A percentile compares a stretch with the other conserved stretches of the same genome.
phyloP scores from a whole-genome alignment of 495 filamentous ascomycete species.

The Penicillium nucicola region DNA sequence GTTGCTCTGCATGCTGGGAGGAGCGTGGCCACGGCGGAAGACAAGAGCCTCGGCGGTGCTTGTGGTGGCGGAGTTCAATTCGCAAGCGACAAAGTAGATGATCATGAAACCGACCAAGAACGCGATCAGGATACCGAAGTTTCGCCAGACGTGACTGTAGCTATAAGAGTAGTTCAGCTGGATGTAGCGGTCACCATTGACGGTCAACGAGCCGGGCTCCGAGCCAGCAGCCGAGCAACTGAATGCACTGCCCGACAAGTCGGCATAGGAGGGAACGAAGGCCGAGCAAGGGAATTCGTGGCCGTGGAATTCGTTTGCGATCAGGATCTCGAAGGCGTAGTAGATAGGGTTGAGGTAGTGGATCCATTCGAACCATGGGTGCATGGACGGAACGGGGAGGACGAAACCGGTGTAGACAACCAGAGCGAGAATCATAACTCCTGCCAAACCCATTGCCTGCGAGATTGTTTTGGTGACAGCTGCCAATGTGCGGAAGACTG shows the following conservation, averaged over 20 bases:
- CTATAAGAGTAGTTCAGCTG: conserved; percentile 49
- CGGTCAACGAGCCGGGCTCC: conserved; percentile 38
- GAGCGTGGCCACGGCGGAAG: conserved; percentile 32
- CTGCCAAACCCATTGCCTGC: conserved; percentile 44
- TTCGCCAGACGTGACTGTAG: conserved; percentile 59
- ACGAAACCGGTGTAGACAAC: conserved; percentile 46
- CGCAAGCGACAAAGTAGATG: conserved; percentile 41
- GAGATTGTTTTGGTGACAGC: conserved; percentile 41
- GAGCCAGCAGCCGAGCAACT: conserved; percentile 50
- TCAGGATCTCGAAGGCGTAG: conserved; percentile 42
- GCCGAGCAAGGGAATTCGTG: conserved; percentile 43
- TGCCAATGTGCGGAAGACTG: conserved; percentile 43
- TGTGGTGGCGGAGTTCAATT: conserved; percentile 29
- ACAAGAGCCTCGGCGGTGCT: conserved; percentile 34
- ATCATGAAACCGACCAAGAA: conserved; percentile 57
- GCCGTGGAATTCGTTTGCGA: conserved; percentile 58
- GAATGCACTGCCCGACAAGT: conserved; percentile 31
- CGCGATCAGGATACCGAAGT: conserved; percentile 61
- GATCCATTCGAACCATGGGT: conserved; percentile 47
- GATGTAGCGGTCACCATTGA: conserved; percentile 50
- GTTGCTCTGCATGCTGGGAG: conserved; percentile 26
- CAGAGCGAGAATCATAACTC: conserved; percentile 38
- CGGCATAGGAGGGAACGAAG: conserved; percentile 45
- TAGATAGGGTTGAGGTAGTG: conserved; percentile 42
- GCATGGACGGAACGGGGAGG: conserved; percentile 41